Evolutionary conservation across 495 filamentous ascomycete genomes (phyloP).

Genomic region (Baudoinia panamericana): DNA sequence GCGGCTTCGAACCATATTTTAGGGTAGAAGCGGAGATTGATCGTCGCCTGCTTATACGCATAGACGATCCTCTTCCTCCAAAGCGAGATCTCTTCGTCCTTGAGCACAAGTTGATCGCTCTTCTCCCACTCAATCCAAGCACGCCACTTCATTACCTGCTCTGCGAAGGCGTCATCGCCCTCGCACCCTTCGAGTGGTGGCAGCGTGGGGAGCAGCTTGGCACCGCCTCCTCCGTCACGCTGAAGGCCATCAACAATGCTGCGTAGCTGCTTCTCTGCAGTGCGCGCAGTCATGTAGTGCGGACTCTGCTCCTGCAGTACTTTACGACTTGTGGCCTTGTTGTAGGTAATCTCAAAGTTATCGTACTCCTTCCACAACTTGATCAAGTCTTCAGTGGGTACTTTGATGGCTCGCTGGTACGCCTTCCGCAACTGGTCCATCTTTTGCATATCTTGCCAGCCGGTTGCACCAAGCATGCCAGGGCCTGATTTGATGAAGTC

Average conservation of each 20-base stretch:
- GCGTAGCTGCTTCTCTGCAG: conserved; percentile 66
- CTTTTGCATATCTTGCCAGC: conserved; percentile 95
- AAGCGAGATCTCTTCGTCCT: conserved; percentile 56
- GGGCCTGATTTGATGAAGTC: conserved; percentile 78
- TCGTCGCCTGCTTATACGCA: conserved; percentile 85
- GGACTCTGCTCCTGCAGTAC: conserved; percentile 83
- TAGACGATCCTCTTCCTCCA: conserved; percentile 71
- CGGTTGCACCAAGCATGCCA: conserved; percentile 66
- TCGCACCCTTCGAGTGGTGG: conserved; percentile 77
- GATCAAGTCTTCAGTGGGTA: conserved; percentile 69
- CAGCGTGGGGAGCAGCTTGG: conserved; percentile 63
- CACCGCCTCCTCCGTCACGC: too few species aligned
- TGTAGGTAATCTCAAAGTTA: conserved; percentile 80
- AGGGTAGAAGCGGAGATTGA: conserved; percentile 86
- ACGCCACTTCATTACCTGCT: conserved; percentile 86
- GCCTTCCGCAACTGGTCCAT: conserved; percentile 84
- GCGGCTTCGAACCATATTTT: conserved; percentile 92
- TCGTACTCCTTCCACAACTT: conserved; percentile 94
- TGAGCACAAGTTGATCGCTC: conserved; percentile 72
- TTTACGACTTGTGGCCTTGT: conserved; percentile 85
- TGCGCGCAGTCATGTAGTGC: conserved; percentile 84
- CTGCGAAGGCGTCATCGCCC: conserved; percentile 69
- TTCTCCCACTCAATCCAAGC: conserved; percentile 92
- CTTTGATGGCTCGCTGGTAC: conserved; percentile 74
- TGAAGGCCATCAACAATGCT: conserved; percentile 68